Evolutionary conservation across 768 basidiomycete species (phyloP).

Genomic region (Boletales sp.): DNA sequence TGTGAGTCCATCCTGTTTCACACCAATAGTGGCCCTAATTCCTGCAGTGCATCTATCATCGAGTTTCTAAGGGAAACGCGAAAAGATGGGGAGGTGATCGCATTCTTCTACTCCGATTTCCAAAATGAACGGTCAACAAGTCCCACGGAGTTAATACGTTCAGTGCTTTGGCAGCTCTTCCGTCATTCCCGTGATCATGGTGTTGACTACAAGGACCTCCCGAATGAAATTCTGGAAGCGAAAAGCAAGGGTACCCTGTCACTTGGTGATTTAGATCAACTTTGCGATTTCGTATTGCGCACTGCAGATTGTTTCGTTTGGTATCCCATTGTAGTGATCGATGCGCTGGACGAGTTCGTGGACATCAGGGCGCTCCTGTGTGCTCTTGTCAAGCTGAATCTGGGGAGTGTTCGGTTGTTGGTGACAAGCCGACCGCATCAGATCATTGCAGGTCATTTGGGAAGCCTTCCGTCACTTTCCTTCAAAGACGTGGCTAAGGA

Average conservation of each 20-base stretch:
- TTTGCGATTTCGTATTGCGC: neutral
- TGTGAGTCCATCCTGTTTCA: neutral
- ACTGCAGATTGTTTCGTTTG: neutral
- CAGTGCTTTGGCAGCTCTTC: neutral
- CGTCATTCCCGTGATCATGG: neutral
- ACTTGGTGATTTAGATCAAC: neutral
- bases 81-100: neutral
- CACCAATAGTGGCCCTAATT: too few species aligned
- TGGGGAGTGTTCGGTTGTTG: neutral
- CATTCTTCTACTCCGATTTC: conserved; percentile 5
- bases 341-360: conserved; percentile 7
- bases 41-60: neutral
- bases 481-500: neutral
- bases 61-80: neutral
- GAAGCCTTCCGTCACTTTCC: neutral
- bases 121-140: neutral
- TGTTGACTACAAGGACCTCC: neutral
- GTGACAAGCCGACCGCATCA: neutral
- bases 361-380: neutral
- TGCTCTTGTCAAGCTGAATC: neutral
- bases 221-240: neutral
- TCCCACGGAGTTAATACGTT: neutral
- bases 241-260: neutral
- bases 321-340: conserved; percentile 7
- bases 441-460: neutral